phyloP scores from a whole-genome alignment of 768 basidiomycete species.

The Panaeolus papilionaceus region DNA sequence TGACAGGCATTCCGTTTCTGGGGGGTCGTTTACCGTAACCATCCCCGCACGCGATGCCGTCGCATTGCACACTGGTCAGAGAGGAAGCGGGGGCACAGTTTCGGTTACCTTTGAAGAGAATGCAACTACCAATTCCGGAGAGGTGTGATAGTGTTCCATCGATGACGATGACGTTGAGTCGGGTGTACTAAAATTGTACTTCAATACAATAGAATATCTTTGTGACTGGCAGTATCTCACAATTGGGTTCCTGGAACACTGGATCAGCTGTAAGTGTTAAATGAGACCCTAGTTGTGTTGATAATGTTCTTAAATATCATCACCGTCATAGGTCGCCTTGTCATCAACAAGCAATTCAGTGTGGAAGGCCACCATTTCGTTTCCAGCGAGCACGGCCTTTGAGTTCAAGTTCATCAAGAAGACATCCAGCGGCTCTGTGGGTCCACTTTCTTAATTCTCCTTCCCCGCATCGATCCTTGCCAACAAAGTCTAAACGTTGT shows the following conservation, averaged over 20 bases:
- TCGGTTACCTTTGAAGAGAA: constrained; percentile 57
- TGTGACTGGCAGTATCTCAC: constrained; percentile 9
- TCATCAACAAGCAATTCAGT: constrained; percentile 58
- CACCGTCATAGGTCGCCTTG: constrained; percentile 48
- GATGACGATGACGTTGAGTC: constrained; percentile 3
- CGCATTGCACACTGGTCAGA: constrained; percentile 58
- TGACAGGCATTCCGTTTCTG: constrained; percentile 42
- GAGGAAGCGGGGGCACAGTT: constrained; percentile 39
- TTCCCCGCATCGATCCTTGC: constrained; percentile 5
- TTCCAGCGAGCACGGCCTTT: constrained; percentile 57
- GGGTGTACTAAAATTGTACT: constrained; percentile 3
- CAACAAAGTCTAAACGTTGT: constrained; percentile 6
- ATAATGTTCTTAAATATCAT: neutral
- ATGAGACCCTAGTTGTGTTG: neutral
- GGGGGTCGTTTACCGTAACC: constrained; percentile 55
- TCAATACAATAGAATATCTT: neutral
- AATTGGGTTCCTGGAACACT: constrained; percentile 5
- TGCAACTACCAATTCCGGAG: constrained; percentile 62
- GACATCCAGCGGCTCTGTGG: constrained; percentile 33
- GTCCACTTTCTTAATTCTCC: constrained; percentile 9
- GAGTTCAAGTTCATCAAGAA: constrained; percentile 69
- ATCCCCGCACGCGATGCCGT: constrained; percentile 59
- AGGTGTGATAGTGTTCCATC: constrained; percentile 40
- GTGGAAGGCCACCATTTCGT: constrained; percentile 56
- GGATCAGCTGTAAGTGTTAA: constrained; percentile 3